Evolutionary conservation across 805 yeast genomes (phyloP).

Genomic region (Suhomyces xylopsoci): DNA sequence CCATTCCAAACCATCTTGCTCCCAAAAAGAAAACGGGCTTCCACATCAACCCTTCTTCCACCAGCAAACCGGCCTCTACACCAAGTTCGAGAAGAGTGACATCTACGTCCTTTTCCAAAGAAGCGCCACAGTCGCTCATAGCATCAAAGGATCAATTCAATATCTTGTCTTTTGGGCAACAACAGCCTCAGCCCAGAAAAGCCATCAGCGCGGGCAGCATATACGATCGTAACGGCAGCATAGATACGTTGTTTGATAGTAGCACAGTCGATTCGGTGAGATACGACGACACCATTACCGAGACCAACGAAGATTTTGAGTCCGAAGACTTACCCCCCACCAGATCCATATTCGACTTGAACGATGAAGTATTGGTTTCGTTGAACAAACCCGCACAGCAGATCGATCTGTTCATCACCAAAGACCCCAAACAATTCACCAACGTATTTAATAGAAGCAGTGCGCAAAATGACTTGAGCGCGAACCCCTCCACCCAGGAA

Average conservation of each 20-base stretch:
- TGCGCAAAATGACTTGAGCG: background rate
- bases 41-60: conserved; percentile 26
- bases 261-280: conserved; percentile 15
- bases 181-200: conserved; percentile 22
- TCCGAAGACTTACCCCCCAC: conserved; percentile 48
- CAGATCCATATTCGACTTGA: conserved; percentile 48
- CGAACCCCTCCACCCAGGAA: conserved; percentile 6
- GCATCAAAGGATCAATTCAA: conserved; percentile 26
- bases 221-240: conserved; percentile 10
- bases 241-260: conserved; percentile 20
- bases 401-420: conserved; percentile 40
- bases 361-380: conserved; percentile 39
- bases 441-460: conserved; percentile 42
- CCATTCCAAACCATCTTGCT: conserved; percentile 41
- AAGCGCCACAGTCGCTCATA: conserved; percentile 3
- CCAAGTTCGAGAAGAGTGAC: conserved; percentile 7
- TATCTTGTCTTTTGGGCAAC: conserved; percentile 34
- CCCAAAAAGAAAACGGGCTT: conserved; percentile 41
- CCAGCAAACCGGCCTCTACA: conserved; percentile 7
- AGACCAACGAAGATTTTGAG: conserved; percentile 26
- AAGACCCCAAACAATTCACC: conserved; percentile 44
- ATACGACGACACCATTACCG: conserved; percentile 30
- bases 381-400: conserved; percentile 34
- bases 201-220: conserved; percentile 8
- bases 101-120: conserved; percentile 5